Conservation (phyloP, 306 rosid genomes). For the Trichosanthes truncata region DNA sequence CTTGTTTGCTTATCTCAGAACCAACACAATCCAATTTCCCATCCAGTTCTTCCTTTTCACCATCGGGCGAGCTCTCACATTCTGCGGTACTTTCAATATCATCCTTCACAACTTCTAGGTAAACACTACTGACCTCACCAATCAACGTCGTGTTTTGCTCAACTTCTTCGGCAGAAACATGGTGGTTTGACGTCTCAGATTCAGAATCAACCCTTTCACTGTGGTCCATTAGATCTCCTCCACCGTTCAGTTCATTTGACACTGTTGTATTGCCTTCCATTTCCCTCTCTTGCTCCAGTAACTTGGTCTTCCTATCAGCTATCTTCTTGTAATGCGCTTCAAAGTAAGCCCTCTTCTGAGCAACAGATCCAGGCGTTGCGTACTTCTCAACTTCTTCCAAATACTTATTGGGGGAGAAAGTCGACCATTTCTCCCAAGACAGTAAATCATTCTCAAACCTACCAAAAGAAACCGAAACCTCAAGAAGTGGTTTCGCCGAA, state of each 20-base stretch:
- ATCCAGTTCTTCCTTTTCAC: slow-evolving; percentile 30
- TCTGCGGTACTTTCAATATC: slow-evolving; percentile 27
- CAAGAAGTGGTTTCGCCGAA: slow-evolving; percentile 46
- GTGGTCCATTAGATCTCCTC: slow-evolving; percentile 39
- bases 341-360: slow-evolving; percentile 85
- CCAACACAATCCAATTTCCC: slow-evolving; percentile 16
- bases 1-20: slow-evolving; percentile 29
- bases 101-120: slow-evolving; percentile 25
- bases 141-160: slow-evolving; percentile 17
- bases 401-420: slow-evolving; percentile 88
- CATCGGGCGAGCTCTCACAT: slow-evolving; percentile 21
- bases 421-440: slow-evolving; percentile 97
- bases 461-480: slow-evolving; percentile 90
- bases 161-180: slow-evolving; percentile 16
- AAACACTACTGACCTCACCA: slow-evolving; percentile 18
- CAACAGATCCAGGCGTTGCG: slow-evolving; percentile 95
- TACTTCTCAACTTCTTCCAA: slow-evolving; percentile 95
- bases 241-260: slow-evolving; percentile 30
- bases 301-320: slow-evolving; percentile 77
- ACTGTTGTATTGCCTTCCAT: slow-evolving; percentile 23
- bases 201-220: slow-evolving; percentile 20
- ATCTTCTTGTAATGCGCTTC: slow-evolving; percentile 95
- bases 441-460: slow-evolving; percentile 82
- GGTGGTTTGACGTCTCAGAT: slow-evolving; percentile 19
- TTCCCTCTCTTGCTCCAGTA: slow-evolving; percentile 58